Percentiles rank a stretch among this genome's conserved stretches.
Evolutionary conservation across 306 rosid species (phyloP).

Genomic region (Glycine latifolia): DNA sequence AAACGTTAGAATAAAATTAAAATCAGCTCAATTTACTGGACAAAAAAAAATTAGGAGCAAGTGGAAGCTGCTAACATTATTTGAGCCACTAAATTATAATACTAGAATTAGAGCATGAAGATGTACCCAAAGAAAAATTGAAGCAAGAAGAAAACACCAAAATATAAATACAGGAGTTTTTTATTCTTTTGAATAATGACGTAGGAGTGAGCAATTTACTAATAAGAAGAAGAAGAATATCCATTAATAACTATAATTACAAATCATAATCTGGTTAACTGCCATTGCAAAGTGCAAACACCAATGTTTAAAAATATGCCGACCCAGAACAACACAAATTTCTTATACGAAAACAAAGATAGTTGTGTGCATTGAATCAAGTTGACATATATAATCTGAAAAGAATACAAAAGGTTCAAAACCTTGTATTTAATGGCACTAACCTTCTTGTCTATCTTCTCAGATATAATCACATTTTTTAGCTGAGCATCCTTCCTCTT

Average conservation of each 20-base stretch:
- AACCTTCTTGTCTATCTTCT: constrained; percentile 86
- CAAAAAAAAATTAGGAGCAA: neutral
- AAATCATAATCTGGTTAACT: neutral
- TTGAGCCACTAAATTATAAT: constrained; percentile 17
- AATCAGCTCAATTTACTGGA: constrained; percentile 22
- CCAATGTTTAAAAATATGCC: neutral
- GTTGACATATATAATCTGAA: neutral
- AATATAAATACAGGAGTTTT: neutral
- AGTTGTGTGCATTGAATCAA: constrained; percentile 17
- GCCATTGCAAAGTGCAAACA: too few species aligned
- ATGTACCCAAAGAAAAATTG: neutral
- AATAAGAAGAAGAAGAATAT: neutral
- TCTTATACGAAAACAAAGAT: neutral
- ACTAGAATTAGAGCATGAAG: neutral
- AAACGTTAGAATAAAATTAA: constrained; percentile 38
- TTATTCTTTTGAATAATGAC: neutral
- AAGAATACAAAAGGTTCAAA: neutral
- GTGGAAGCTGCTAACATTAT: constrained; percentile 20
- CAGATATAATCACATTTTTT: constrained; percentile 86
- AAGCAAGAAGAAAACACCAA: constrained; percentile 5
- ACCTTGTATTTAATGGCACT: constrained; percentile 37
- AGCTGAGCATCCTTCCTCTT: constrained; percentile 86
- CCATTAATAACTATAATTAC: neutral
- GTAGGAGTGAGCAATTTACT: neutral
- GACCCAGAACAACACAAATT: constrained; percentile 24